These are phyloP conservation scores for Phyllosticta citribraziliensis DNA, from an alignment of 2,329 filamentous ascomycete species.

Conservation along the genomic window DNA sequence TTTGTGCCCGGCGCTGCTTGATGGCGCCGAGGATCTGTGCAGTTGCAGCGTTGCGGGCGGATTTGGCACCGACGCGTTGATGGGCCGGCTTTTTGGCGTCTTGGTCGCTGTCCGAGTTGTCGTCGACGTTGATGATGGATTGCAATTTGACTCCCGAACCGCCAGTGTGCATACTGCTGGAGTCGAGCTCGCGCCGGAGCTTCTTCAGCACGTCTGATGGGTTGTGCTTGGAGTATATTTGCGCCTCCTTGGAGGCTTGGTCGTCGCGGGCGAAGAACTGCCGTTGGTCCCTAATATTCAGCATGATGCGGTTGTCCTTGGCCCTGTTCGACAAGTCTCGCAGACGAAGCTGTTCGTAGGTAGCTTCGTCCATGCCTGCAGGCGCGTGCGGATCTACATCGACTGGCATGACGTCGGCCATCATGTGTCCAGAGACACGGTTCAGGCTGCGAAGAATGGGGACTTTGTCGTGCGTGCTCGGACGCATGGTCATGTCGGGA, in stretches of 20 bases:
- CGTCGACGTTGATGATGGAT: conserved; percentile 55
- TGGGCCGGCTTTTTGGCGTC: conserved; percentile 46
- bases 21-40: conserved; percentile 58
- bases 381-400: conserved; percentile 59
- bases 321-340: conserved; percentile 69
- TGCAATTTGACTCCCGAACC: conserved; percentile 43
- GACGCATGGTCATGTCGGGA: conserved; percentile 84
- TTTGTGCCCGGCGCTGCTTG: conserved; percentile 49
- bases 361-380: conserved; percentile 60
- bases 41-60: conserved; percentile 54
- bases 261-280: conserved; percentile 59
- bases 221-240: conserved; percentile 58
- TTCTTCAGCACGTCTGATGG: conserved; percentile 57
- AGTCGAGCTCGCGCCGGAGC: conserved; percentile 55
- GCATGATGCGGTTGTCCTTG: conserved; percentile 65
- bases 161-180: conserved; percentile 17
- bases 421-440: conserved; percentile 82
- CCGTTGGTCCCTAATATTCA: conserved; percentile 82
- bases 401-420: conserved; percentile 73
- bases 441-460: conserved; percentile 87
- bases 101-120: conserved; percentile 51
- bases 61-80: conserved; percentile 58
- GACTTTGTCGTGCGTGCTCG: conserved; percentile 61
- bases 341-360: conserved; percentile 65
- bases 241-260: conserved; percentile 38